Conservation (phyloP, 1,139 yeast genomes). For the Zygoascus hellenicus region DNA sequence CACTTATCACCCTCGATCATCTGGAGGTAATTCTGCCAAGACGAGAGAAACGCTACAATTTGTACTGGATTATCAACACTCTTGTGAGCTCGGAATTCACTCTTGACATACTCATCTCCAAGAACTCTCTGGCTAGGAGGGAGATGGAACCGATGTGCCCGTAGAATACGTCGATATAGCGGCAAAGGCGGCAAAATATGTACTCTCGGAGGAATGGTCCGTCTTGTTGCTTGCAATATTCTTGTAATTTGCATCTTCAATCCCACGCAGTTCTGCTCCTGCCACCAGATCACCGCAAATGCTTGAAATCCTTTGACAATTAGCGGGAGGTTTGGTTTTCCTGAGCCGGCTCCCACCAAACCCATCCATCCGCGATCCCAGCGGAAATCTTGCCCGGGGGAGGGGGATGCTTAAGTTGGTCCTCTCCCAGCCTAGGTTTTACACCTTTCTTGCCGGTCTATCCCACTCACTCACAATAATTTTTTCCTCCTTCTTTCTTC, state of each 20-base stretch:
- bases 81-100: conserved; percentile 86
- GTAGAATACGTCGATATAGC: conserved; percentile 66
- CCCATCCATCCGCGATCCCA: no score
- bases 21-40: conserved; percentile 85
- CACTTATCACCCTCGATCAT: conserved; percentile 71
- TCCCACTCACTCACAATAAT: conserved; percentile 7
- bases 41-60: conserved; percentile 84
- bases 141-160: conserved; percentile 67
- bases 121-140: conserved; percentile 56
- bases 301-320: no score
- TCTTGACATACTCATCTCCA: conserved; percentile 85
- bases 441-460: conserved; percentile 4
- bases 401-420: no score
- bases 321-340: no score
- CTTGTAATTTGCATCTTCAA: conserved; percentile 1
- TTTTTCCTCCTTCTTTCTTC: conserved; percentile 6
- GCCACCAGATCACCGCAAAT: neutral
- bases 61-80: conserved; percentile 82
- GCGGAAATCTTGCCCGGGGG: no score
- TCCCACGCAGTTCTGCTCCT: neutral
- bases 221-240: conserved; percentile 10
- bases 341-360: no score
- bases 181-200: conserved; percentile 77
- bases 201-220: conserved; percentile 35
- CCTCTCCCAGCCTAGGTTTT: conserved; percentile 7